phyloP scores from a whole-genome alignment of 768 basidiomycete species.

The Naematelia encephala region DNA sequence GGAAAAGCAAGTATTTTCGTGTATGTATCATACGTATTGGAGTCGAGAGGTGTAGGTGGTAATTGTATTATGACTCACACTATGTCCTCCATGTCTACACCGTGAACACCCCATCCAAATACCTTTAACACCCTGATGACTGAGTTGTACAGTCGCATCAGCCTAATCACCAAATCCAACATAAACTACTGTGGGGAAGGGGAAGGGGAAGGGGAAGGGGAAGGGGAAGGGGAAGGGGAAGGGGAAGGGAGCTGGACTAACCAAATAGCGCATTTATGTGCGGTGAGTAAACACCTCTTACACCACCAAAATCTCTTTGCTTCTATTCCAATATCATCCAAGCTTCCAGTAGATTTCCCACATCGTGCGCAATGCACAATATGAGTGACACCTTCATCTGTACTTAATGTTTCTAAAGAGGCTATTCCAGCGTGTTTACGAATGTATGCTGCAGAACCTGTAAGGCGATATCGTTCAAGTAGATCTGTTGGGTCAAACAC shows the following conservation, averaged over 20 bases:
- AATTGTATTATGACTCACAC: no score
- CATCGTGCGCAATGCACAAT: constrained; percentile 30
- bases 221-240: neutral
- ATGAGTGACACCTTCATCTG: constrained; percentile 38
- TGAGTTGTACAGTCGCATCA: constrained; percentile 1
- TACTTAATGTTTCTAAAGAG: constrained; percentile 24
- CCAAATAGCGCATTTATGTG: constrained; percentile 36
- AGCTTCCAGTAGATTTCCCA: constrained; percentile 30
- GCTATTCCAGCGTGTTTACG: constrained; percentile 20
- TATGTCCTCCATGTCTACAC: constrained; percentile 43
- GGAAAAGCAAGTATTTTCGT: no score
- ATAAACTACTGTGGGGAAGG: neutral
- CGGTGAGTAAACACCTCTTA: constrained; percentile 30
- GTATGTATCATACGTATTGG: no score
- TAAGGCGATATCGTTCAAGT: constrained; percentile 27
- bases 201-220: neutral
- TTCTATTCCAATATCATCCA: constrained; percentile 35
- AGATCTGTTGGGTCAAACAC: constrained; percentile 22
- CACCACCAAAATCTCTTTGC: constrained; percentile 41
- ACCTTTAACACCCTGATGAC: constrained; percentile 30
- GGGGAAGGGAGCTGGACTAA: constrained; percentile 8
- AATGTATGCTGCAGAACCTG: constrained; percentile 33
- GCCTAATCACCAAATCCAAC: neutral
- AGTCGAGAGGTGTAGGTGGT: no score
- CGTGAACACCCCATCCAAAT: constrained; percentile 36